Evolutionary conservation across 331 rosid genomes (phyloP), one percentile per base, ranked within the genome.

Genomic region (Pyracantha coccinea): DNA sequence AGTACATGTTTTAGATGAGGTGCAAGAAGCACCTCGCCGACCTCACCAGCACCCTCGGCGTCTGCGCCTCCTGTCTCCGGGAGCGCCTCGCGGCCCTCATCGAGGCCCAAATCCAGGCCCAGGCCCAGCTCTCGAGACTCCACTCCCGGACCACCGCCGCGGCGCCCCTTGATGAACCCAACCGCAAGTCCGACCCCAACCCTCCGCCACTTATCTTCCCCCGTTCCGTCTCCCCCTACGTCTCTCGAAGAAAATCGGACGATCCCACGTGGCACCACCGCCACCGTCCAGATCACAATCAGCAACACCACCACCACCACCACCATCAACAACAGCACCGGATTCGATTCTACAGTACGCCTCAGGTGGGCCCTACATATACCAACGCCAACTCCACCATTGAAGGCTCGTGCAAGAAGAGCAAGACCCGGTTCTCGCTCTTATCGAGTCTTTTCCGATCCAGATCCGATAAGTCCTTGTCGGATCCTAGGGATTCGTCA

Each of bases 1-100:
- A 57, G n/a, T 53, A 14, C 24, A 68, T 78, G 63, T 23, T 17
- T 7, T 79, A 80, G 73, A 92, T 93, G 98, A 93, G 87, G 91
- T 93, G 98, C 80, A 86, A 80, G 82, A 86, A 81, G 75, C 98
- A 93, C 84, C 68, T 77, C 8, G 24, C 74, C 61, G 98, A 93
- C 79, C 68, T 28, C 19, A 87, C 86, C 65, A 81, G 93, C 87
- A 73, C 78, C 83, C 77, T 86, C 78, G 98, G 98, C 70, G 96
- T 89, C 28, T 93, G 98, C 78, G 83, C 97, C 71, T 68, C 96
- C 2, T 93, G 98, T 65, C 93, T 93, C 80, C 88, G 96, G 2
- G 92, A 93, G 8, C 96, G 97, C 17, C 86, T 92, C 11, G 53
- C 79, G 1, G 57, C 71, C 4, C 15, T 85, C 35, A 72, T 82